A percentile compares a stretch with the other conserved stretches of the same genome.
These are phyloP conservation scores for Torrubiella hemipterigena DNA, from an alignment of 2,329 filamentous ascomycete genomes.

Conservation along the genomic window DNA sequence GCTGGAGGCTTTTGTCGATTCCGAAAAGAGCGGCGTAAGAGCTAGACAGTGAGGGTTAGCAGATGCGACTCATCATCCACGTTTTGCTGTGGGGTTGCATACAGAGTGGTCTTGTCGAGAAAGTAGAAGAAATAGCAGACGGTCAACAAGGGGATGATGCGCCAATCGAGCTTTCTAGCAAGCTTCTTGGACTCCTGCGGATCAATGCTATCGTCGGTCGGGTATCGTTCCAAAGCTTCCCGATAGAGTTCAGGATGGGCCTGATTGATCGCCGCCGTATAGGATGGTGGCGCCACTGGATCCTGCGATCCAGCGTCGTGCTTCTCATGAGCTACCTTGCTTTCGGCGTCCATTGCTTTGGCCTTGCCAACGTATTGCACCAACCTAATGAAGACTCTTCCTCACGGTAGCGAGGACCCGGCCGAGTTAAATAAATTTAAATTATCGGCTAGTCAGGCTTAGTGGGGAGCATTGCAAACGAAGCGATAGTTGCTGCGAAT, in stretches of 20 bases:
- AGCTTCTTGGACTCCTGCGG: conserved; percentile 18
- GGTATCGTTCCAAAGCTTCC: conserved; percentile 22
- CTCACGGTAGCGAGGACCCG: no score
- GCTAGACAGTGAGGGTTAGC: conserved; percentile 5
- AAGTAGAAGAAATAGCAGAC: conserved; percentile 30
- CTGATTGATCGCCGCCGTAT: conserved; percentile 9
- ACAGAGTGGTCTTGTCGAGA: conserved; percentile 36
- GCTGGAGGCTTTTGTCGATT: conserved; percentile 42
- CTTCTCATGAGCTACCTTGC: no score
- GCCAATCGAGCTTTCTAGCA: conserved; percentile 22
- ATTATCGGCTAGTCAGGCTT: no score
- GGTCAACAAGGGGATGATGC: conserved; percentile 23
- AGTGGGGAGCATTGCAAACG: no score
- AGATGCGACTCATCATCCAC: not conserved
- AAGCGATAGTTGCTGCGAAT: no score
- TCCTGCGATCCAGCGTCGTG: no score
- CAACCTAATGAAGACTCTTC: no score
- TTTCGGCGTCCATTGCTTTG: no score
- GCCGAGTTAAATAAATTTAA: no score
- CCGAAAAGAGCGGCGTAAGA: conserved; percentile 56
- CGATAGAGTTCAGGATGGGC: conserved; percentile 17
- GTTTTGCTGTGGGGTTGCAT: not conserved
- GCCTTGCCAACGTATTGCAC: no score
- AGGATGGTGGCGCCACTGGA: no score
- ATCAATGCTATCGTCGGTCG: conserved; percentile 24